Conservation (phyloP, 495 filamentous ascomycete genomes). For the Bathelium albidoporum region DNA sequence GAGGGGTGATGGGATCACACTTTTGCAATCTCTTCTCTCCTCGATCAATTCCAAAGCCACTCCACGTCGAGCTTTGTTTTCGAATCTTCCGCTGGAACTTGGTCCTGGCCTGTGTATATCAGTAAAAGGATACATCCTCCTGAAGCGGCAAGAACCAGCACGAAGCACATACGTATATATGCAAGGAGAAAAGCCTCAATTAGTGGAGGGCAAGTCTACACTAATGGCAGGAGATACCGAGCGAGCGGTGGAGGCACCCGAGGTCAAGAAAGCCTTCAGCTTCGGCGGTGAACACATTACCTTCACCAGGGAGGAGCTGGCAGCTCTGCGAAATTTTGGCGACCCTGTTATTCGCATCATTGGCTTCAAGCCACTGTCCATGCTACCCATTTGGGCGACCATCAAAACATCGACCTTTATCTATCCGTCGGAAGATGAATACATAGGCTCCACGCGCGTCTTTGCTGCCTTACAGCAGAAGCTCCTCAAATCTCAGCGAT, state of each 20-base stretch:
- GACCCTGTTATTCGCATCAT: slow-evolving; percentile 77
- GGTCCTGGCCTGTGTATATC: slow-evolving; percentile 77
- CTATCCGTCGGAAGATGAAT: slow-evolving; percentile 86
- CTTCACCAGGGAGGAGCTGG: slow-evolving; percentile 75
- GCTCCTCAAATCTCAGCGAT: slow-evolving; percentile 62
- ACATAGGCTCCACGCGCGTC: slow-evolving; percentile 80
- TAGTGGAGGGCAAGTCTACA: slow-evolving; percentile 62
- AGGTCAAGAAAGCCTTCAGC: slow-evolving; percentile 88
- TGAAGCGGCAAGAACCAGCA: slow-evolving; percentile 70
- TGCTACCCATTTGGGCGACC: slow-evolving; percentile 76
- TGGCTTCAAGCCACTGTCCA: slow-evolving; percentile 76
- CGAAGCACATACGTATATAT: slow-evolving; percentile 79
- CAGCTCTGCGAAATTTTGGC: slow-evolving; percentile 64
- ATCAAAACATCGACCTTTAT: slow-evolving; percentile 80
- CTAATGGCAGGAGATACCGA: slow-evolving; percentile 65
- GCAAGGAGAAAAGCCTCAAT: slow-evolving; percentile 68
- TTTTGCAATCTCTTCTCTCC: slow-evolving; percentile 73
- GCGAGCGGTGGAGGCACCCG: slow-evolving; percentile 62
- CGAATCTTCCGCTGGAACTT: slow-evolving; percentile 73
- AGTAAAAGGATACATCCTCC: slow-evolving; percentile 82
- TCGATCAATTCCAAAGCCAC: slow-evolving; percentile 86
- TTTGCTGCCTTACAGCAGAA: slow-evolving; percentile 89
- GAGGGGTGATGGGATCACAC: slow-evolving; percentile 61
- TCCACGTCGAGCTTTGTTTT: slow-evolving; percentile 78
- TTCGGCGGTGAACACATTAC: slow-evolving; percentile 84